Base-by-base conservation (phyloP, 768 basidiomycete genomes). In the Xerocomellus chrysenteron region DNA sequence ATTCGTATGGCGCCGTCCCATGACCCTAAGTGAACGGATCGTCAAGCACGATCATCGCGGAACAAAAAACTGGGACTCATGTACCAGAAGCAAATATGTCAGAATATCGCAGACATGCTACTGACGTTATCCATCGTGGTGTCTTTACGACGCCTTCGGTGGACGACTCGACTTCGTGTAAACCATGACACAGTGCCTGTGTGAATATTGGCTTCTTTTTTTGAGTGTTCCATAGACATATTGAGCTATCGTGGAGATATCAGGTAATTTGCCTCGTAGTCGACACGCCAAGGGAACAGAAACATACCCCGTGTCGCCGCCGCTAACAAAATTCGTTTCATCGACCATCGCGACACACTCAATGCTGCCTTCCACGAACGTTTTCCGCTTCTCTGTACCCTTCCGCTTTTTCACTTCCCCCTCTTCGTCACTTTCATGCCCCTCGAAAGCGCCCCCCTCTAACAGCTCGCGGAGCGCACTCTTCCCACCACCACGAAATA, bases 131-230 rank as follows among this genome's bases (percentile, higher is more conserved):
- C 94, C 95, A 98, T 21, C 96, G 81, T 21, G 94, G 91, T 28
- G 86, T 88, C 44, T 79, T 80, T 43, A 96, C 80, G 37, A 82
- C 64, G 17, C 90, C 91, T 65, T 91, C 92, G 0, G 86, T 85
- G 54, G 88, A 82, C 1, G 88, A 90, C 14, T 79, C 72, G 7
- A 78, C 76, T 69, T 89, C 84, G 61, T 90, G 81, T 43, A 94
- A 73, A 5, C 97, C 97, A 69, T 99, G 97, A 4, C 93, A 91
- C 44, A 98, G 75, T 7, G 88, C 79, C 55, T 89, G 84, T 0
- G 88, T 92, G 73, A 91, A 97, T 43, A 96, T 75, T 0, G 97
- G 93, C 73, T 98, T 98, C 78, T 98, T 98, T 80, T 94, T 96
- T 58, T 82, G 81, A 11, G 85, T 97, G 32, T 81, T 84, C 94